Base-by-base conservation (phyloP, 768 basidiomycete species). In the Gyrodon lividus region DNA sequence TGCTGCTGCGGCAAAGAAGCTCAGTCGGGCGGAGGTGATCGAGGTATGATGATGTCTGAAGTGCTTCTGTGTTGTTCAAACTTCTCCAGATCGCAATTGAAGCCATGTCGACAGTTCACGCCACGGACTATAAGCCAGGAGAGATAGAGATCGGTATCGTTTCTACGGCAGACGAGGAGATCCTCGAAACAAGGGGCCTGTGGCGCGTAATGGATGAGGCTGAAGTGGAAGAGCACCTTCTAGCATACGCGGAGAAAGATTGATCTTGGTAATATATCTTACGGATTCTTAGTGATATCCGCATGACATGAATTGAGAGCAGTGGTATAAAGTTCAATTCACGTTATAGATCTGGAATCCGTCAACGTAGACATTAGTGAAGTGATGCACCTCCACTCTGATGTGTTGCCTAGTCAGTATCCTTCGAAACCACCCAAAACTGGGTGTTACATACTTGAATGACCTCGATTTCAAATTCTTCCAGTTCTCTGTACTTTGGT, bases 111-210 rank as follows among this genome's bases (percentile, higher is more conserved):
- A 88, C 84, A 0, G 93, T 98, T 22, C 90, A 96, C 62, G 86
- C 92, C 34, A 97, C 94, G 2, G 97, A 99, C 67, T 97, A 93
- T 76, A 99, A 98, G 71, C 77, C 92, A 0, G 85, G 84, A 9
- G 97, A 98, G 70, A 90, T 98, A 62, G 97, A 99, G 70, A 91
- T 99, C 58, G 96, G 93, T 0, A 89, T 98, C 47, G 87, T 92
- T 19, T 96, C 92, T 23, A 78, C 77, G 1, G 78, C 80, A 31
- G 77, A 83, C 6, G 87, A 88, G 16, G 93, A 96, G 66, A 72
- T 78, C 54, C 72, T 72, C 52, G 89, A 91, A 75, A 83, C 79
- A 34, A 74, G 79, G 56, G 91, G 91, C 26, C 65, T 76, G 48
- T 93, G 91, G 91, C 79, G 91, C 30, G 84, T 88, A 40, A 82